Percentiles rank a stretch among this genome's conserved stretches.
Conservation (phyloP, 495 filamentous ascomycete genomes). For the Ascodesmis nigricans region DNA sequence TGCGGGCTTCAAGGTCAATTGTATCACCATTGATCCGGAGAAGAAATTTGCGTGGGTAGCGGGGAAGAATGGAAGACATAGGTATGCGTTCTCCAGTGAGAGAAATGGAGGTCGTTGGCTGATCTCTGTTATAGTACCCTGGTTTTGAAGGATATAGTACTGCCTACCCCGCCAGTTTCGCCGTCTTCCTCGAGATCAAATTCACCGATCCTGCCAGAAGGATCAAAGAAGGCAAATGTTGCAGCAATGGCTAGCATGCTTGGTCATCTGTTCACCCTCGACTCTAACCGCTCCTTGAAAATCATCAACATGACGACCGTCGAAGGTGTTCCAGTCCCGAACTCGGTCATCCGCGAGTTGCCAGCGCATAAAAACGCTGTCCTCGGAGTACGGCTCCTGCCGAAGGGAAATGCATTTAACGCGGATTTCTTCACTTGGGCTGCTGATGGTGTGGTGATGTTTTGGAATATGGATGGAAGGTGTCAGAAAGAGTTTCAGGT, state of each 20-base stretch:
- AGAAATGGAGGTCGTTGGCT: not conserved
- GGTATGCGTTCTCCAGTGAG: constrained; percentile 9
- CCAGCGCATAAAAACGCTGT: constrained; percentile 61
- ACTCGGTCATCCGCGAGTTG: constrained; percentile 25
- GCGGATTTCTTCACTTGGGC: constrained; percentile 80
- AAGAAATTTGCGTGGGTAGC: constrained; percentile 33
- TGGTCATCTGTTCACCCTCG: constrained; percentile 51
- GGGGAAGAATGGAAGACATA: constrained; percentile 24
- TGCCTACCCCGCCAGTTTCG: constrained; percentile 20
- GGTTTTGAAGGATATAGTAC: constrained; percentile 22
- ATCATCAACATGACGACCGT: constrained; percentile 29
- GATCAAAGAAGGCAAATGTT: constrained; percentile 21
- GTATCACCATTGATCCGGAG: constrained; percentile 36
- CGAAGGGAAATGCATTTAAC: constrained; percentile 29
- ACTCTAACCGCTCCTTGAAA: constrained; percentile 48
- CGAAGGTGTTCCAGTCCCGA: constrained; percentile 21
- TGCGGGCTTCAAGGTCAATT: constrained; percentile 39
- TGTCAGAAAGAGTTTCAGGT: constrained; percentile 41
- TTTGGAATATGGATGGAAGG: constrained; percentile 58
- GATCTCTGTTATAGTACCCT: constrained; percentile 12
- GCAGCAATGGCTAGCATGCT: constrained; percentile 49
- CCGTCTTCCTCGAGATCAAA: constrained; percentile 20
- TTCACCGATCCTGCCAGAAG: constrained; percentile 19
- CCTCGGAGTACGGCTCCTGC: constrained; percentile 45
- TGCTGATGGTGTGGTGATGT: constrained; percentile 46